phyloP scores from a whole-genome alignment of 495 filamentous ascomycete genomes.

The Neurospora sp. region DNA sequence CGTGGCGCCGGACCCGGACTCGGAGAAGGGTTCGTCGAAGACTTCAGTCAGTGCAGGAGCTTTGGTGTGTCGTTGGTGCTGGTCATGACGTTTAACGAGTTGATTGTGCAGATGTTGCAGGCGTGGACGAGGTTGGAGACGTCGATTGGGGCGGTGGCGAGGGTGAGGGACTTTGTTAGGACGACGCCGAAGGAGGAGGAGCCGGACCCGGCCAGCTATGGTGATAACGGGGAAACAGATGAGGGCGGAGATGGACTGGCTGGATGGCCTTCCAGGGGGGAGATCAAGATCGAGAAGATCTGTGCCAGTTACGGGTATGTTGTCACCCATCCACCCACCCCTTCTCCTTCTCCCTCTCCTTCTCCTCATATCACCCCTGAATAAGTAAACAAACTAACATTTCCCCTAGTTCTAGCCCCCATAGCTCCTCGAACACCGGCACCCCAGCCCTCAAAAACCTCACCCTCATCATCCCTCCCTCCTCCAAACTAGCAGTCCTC shows the following conservation, averaged over 20 bases:
- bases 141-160: conserved; percentile 39
- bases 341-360: too few species aligned
- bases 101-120: conserved; percentile 7
- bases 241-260: conserved; percentile 6
- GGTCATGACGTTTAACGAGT: conserved; percentile 18
- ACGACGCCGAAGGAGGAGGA: neutral
- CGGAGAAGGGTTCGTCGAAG: neutral
- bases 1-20: neutral
- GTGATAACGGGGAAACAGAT: neutral
- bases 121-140: conserved; percentile 40
- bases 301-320: conserved; percentile 17
- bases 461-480: conserved; percentile 32
- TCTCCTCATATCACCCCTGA: neutral
- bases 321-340: neutral
- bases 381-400: neutral
- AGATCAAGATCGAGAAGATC: conserved; percentile 13
- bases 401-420: neutral
- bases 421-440: neutral
- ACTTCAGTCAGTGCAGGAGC: neutral
- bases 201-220: neutral
- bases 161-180: conserved; percentile 31
- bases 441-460: neutral
- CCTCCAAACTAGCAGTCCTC: neutral
- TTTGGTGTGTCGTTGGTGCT: conserved; percentile 6
- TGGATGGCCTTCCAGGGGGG: conserved; percentile 16